These are phyloP conservation scores for Rhipidocladum racemiflorum DNA, from an alignment of 176 grass and related monocot genomes.

Conservation along the genomic window DNA sequence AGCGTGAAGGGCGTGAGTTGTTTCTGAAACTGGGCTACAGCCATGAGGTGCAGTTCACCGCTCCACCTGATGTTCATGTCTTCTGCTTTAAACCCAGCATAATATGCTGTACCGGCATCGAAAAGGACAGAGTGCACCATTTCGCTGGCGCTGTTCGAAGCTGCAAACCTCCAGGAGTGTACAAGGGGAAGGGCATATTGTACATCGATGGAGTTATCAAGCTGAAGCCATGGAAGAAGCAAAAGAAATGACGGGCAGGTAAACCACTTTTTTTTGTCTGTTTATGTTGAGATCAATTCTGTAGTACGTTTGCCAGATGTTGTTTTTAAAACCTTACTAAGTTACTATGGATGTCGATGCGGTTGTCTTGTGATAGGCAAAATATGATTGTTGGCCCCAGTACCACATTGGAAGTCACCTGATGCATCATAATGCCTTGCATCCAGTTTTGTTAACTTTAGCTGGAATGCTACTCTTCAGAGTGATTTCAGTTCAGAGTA, in stretches of 20 bases:
- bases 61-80: slow-evolving; percentile 57
- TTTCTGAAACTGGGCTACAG: slow-evolving; percentile 65
- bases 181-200: slow-evolving; percentile 63
- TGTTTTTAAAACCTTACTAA: too few relatives aligned
- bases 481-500: too few relatives aligned
- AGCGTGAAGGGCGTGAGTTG: not conserved
- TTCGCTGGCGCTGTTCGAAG: slow-evolving; percentile 58
- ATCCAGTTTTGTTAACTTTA: not conserved
- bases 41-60: slow-evolving; percentile 64
- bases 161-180: slow-evolving; percentile 59
- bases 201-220: slow-evolving; percentile 77
- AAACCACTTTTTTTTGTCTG: not conserved
- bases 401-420: too few relatives aligned
- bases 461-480: not conserved
- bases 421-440: not conserved
- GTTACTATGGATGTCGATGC: not conserved
- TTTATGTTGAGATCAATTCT: not conserved
- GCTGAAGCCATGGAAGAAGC: slow-evolving; percentile 60
- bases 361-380: too few relatives aligned
- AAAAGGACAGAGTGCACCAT: slow-evolving; percentile 51
- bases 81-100: slow-evolving; percentile 76
- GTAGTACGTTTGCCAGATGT: not conserved
- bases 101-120: slow-evolving; percentile 55
- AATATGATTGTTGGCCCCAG: too few relatives aligned
- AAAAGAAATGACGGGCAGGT: slow-evolving; percentile 36